These are phyloP conservation scores for Escallonia herrerae DNA, from an alignment of 129 eudicot species.

Conservation along the genomic window DNA sequence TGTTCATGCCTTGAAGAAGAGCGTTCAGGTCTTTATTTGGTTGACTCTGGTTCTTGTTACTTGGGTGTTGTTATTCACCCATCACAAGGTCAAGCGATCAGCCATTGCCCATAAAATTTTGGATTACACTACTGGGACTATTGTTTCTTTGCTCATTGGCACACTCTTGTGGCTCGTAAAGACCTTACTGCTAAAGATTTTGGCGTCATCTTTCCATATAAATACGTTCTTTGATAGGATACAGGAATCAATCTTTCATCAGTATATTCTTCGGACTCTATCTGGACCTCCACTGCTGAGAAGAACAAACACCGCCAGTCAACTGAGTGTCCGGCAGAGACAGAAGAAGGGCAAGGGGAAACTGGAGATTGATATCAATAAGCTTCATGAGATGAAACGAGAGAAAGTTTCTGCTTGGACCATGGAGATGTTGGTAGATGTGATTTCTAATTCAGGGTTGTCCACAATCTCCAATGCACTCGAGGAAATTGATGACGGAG, in stretches of 20 bases:
- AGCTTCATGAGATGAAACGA: slow-evolving; percentile 74
- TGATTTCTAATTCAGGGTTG: slow-evolving; percentile 63
- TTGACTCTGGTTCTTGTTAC: too few species aligned
- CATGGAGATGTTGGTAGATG: slow-evolving; percentile 73
- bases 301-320: slow-evolving; percentile 37
- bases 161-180: slow-evolving; percentile 71
- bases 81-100: too few species aligned
- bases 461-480: slow-evolving; percentile 65
- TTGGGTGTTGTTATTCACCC: too few species aligned
- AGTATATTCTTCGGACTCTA: slow-evolving; percentile 58
- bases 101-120: slow-evolving; percentile 9
- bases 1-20: too few species aligned
- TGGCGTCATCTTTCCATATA: slow-evolving; percentile 80
- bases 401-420: slow-evolving; percentile 95
- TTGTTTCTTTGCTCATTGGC: slow-evolving; percentile 60
- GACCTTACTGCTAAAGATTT: slow-evolving; percentile 60
- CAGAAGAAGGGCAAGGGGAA: slow-evolving; percentile 34
- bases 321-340: slow-evolving; percentile 40
- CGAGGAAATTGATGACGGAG: slow-evolving; percentile 55
- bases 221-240: slow-evolving; percentile 86
- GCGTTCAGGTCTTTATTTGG: too few species aligned
- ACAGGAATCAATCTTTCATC: slow-evolving; percentile 84
- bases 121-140: slow-evolving; percentile 58
- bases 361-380: slow-evolving; percentile 65
- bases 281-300: slow-evolving; percentile 76